A percentile compares a stretch with the other conserved stretches of the same genome.
Conservation (phyloP, 1,139 yeast genomes). For the Pichia sp. region DNA sequence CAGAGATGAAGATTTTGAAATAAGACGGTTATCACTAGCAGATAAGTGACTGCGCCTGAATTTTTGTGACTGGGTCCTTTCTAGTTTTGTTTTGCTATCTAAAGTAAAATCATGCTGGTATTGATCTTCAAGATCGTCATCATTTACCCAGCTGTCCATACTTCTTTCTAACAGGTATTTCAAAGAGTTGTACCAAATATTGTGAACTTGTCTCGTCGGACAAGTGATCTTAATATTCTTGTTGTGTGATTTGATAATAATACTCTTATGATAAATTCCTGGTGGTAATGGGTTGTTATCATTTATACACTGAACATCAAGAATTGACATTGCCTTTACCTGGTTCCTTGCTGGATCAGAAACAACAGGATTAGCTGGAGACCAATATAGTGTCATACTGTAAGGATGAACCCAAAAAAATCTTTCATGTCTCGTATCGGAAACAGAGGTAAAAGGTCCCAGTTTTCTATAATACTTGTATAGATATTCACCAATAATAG, state of each 20-base stretch:
- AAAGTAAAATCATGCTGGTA: constrained; percentile 27
- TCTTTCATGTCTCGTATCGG: constrained; percentile 82
- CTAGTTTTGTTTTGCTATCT: constrained; percentile 29
- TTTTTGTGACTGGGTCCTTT: constrained; percentile 25
- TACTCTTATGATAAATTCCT: constrained; percentile 82
- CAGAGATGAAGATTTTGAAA: not conserved
- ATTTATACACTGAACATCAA: constrained; percentile 71
- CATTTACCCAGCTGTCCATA: constrained; percentile 48
- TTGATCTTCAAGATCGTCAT: constrained; percentile 29
- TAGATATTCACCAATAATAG: constrained; percentile 87
- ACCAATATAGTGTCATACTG: constrained; percentile 88
- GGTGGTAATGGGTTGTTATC: constrained; percentile 89
- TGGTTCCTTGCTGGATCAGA: constrained; percentile 61
- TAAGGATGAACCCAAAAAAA: constrained; percentile 98
- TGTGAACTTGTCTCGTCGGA: constrained; percentile 82
- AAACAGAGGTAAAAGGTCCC: constrained; percentile 69
- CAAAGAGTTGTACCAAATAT: constrained; percentile 85
- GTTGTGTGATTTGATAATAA: constrained; percentile 67
- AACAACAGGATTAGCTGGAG: constrained; percentile 72
- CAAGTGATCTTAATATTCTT: constrained; percentile 77
- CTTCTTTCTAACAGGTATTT: constrained; percentile 70
- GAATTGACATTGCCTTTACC: constrained; percentile 78
- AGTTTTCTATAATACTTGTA: constrained; percentile 80
- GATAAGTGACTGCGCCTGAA: constrained; percentile 21
- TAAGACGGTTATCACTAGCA: not conserved